Conservation (phyloP, 2,329 filamentous ascomycete genomes). For the Fusarium sp. region DNA sequence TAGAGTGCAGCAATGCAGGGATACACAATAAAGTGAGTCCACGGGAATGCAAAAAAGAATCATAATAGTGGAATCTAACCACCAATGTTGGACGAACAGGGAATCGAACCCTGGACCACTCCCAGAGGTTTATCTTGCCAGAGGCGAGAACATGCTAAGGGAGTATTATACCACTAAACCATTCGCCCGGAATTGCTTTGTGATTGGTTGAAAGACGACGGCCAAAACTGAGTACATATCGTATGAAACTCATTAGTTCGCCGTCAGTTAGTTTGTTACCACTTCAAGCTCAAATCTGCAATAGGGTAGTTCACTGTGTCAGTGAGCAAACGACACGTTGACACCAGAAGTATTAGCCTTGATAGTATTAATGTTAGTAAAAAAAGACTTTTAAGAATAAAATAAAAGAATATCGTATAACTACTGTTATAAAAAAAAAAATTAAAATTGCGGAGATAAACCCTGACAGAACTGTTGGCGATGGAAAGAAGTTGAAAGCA, state of each 20-base stretch:
- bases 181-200: conserved; percentile 6
- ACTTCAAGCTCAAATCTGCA: not conserved
- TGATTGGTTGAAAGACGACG: rapidly evolving
- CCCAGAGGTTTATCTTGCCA: conserved; percentile 10
- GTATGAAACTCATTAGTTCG: rapidly evolving
- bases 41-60: conserved; percentile 4
- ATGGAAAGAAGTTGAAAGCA: not conserved
- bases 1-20: no score
- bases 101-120: conserved; percentile 38
- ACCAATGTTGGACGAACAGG: conserved; percentile 28
- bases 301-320: no score
- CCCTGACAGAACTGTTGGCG: not conserved
- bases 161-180: conserved; percentile 39
- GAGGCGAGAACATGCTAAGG: conserved; percentile 17
- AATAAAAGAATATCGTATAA: rapidly evolving
- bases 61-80: conserved; percentile 4
- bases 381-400: rapidly evolving
- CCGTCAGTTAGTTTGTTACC: no score
- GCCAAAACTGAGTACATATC: rapidly evolving
- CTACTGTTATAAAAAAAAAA: not conserved
- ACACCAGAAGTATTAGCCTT: no score
- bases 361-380: no score
- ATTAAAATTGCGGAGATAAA: not conserved
- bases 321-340: no score
- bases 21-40: no score